These are phyloP conservation scores for Suillus lakei DNA, from an alignment of 768 basidiomycete species.

Conservation along the genomic window DNA sequence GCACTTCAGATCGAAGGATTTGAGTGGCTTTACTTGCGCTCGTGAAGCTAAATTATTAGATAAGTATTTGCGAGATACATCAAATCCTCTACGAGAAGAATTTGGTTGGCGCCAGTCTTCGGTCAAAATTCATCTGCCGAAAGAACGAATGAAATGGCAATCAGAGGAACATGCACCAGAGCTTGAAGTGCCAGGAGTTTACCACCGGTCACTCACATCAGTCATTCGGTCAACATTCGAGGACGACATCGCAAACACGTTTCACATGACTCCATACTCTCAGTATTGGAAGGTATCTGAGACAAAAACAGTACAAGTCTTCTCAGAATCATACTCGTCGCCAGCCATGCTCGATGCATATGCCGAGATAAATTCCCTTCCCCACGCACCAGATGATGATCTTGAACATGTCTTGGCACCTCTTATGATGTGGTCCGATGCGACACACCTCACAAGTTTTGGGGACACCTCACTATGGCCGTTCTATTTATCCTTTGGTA, in stretches of 20 bases:
- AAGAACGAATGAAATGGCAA: not conserved
- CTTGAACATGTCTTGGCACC: slow-evolving; percentile 20
- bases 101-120: slow-evolving; percentile 26
- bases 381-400: slow-evolving; percentile 12
- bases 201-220: slow-evolving; percentile 27
- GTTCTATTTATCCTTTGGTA: slow-evolving; percentile 20
- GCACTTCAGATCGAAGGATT: not conserved
- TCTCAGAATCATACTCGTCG: slow-evolving; percentile 3
- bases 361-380: slow-evolving; percentile 12
- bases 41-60: slow-evolving; percentile 20
- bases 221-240: slow-evolving; percentile 29
- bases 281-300: slow-evolving; percentile 23
- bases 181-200: slow-evolving; percentile 34
- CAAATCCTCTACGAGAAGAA: slow-evolving; percentile 16
- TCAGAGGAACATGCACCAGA: slow-evolving; percentile 32
- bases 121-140: slow-evolving; percentile 30
- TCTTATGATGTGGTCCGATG: slow-evolving; percentile 30
- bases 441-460: slow-evolving; percentile 27
- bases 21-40: slow-evolving; percentile 27
- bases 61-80: slow-evolving; percentile 17
- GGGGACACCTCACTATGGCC: slow-evolving; percentile 21
- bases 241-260: slow-evolving; percentile 18
- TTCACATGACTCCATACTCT: slow-evolving; percentile 31
- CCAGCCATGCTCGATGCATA: slow-evolving; percentile 1
- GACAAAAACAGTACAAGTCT: slow-evolving; percentile 13